Percentiles rank a stretch among this genome's conserved stretches.
These are phyloP conservation scores for Geosmithia flava DNA, from an alignment of 2,329 filamentous ascomycete genomes.

Conservation along the genomic window DNA sequence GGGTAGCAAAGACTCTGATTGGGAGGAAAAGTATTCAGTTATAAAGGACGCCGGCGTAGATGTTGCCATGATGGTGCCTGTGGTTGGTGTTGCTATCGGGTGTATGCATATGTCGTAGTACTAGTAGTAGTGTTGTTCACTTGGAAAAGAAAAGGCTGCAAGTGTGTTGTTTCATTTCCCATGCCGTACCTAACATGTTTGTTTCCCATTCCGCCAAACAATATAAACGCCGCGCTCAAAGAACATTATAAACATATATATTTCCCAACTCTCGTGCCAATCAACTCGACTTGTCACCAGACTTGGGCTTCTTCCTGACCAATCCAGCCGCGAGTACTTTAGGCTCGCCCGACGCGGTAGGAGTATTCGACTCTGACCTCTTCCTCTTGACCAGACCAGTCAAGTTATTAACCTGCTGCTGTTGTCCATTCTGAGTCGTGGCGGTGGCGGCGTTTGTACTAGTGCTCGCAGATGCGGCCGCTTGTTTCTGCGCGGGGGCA, in stretches of 20 bases:
- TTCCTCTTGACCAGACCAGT: conserved; percentile 36
- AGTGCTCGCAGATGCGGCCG: not conserved
- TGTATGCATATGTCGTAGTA: not conserved
- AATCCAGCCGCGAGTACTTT: conserved; percentile 38
- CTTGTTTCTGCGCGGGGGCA: not conserved
- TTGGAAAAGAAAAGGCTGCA: not conserved
- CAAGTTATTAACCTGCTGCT: conserved; percentile 28
- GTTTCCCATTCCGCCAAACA: not conserved
- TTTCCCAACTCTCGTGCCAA: not conserved
- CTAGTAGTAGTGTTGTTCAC: not conserved
- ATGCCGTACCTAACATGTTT: not conserved
- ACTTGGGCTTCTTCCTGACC: conserved; percentile 46
- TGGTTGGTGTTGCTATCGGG: no score
- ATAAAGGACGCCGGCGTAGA: not conserved
- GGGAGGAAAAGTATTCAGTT: not conserved
- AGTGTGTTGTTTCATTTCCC: not conserved
- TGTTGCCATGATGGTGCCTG: no score
- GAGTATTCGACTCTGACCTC: conserved; percentile 12
- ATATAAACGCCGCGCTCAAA: not conserved
- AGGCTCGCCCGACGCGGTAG: conserved; percentile 7
- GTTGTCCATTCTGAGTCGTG: not conserved
- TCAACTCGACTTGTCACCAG: not conserved
- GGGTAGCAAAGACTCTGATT: no score
- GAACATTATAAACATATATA: not conserved
- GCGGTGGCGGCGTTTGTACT: no score